A percentile compares a stretch with the other conserved stretches of the same genome.
Conservation (phyloP, 2,329 filamentous ascomycete species). For the Aspergillus pseudonomiae region DNA sequence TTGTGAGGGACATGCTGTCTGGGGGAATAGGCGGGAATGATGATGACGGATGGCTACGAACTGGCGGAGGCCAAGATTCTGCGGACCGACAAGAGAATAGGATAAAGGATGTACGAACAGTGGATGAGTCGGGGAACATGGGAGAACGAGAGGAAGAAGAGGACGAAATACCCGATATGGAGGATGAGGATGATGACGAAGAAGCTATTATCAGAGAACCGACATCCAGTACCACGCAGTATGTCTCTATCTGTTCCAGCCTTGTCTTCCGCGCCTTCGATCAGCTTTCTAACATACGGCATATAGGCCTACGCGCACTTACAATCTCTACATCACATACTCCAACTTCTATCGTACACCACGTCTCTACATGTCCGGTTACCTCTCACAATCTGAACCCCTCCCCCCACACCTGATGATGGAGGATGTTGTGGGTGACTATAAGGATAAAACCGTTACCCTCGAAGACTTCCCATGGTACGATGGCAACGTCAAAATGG, state of each 20-base stretch:
- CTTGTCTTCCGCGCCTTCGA: background rate
- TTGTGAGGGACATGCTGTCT: conserved; percentile 76
- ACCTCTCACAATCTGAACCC: conserved; percentile 76
- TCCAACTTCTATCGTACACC: conserved; percentile 95
- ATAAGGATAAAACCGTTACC: conserved; percentile 98
- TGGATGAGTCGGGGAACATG: conserved; percentile 86
- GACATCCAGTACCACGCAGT: conserved; percentile 57
- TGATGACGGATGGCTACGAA: conserved; percentile 90
- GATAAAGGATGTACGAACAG: conserved; percentile 78
- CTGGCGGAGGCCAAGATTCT: conserved; percentile 67
- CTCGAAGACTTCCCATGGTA: conserved; percentile 97
- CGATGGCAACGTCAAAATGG: conserved; percentile 89
- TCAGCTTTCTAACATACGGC: background rate
- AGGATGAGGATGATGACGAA: conserved; percentile 90
- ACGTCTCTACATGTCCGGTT: conserved; percentile 91
- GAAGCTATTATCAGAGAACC: conserved; percentile 92
- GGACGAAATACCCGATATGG: conserved; percentile 94
- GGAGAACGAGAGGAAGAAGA: conserved; percentile 70
- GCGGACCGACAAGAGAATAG: conserved; percentile 74
- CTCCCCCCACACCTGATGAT: conserved; percentile 86
- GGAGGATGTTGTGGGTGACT: conserved; percentile 94
- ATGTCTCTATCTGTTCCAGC: conserved; percentile 33
- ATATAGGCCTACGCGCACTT: conserved; percentile 79
- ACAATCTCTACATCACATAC: conserved; percentile 98
- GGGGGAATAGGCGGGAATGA: conserved; percentile 54